phyloP scores from a whole-genome alignment of 106 monocot species.

The Dendrobium officinale region DNA sequence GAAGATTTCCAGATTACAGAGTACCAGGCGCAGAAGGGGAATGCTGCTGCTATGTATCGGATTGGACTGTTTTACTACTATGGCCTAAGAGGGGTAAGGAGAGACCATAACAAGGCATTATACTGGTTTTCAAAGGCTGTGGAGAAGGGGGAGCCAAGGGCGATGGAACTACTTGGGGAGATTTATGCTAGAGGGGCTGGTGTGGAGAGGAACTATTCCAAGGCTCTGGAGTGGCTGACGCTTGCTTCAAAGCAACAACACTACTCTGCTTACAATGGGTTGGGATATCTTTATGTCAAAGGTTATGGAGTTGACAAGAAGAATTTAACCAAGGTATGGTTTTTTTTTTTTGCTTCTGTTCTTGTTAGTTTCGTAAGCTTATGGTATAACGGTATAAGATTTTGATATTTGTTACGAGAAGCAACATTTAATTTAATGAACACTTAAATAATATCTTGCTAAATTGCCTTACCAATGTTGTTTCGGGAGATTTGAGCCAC shows the following conservation, averaged over 20 bases:
- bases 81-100: constrained; percentile 70
- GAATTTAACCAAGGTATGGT: constrained; percentile 74
- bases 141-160: constrained; percentile 69
- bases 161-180: constrained; percentile 89
- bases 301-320: constrained; percentile 86
- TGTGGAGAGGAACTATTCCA: constrained; percentile 80
- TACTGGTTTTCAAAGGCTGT: constrained; percentile 77
- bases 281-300: constrained; percentile 94
- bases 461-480: neutral
- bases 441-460: neutral
- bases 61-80: constrained; percentile 84
- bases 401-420: neutral
- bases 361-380: neutral
- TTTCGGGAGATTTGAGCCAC: neutral
- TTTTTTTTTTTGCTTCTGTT: neutral
- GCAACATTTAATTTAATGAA: neutral
- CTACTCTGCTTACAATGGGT: constrained; percentile 85
- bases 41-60: constrained; percentile 57
- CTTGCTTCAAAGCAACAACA: constrained; percentile 56
- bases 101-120: constrained; percentile 61
- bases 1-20: constrained; percentile 92
- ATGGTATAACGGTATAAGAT: neutral
- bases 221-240: constrained; percentile 76
- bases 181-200: constrained; percentile 92
- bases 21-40: constrained; percentile 80